Evolutionary conservation across 495 filamentous ascomycete species (phyloP).

Genomic region (Xylaria venustula): DNA sequence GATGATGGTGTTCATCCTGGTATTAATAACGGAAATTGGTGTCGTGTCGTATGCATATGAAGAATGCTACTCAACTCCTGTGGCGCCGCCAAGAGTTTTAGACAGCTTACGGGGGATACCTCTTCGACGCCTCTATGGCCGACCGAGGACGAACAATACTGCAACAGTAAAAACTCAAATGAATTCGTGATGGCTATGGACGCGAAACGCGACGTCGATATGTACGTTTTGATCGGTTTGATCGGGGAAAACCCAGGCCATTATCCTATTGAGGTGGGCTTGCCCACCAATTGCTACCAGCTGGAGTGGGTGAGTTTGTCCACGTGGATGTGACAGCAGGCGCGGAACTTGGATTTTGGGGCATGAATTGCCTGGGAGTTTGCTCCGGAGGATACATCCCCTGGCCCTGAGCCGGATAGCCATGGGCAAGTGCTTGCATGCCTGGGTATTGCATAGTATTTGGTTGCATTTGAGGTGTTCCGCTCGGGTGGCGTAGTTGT

Average conservation of each 20-base stretch:
- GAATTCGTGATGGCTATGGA: not conserved
- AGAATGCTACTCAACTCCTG: constrained; percentile 14
- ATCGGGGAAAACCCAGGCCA: not conserved
- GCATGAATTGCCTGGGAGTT: constrained; percentile 62
- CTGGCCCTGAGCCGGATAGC: constrained; percentile 48
- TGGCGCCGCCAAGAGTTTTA: constrained; percentile 1
- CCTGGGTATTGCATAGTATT: constrained; percentile 55
- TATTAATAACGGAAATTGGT: constrained; percentile 14
- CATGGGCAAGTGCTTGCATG: constrained; percentile 59
- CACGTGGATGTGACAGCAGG: constrained; percentile 45
- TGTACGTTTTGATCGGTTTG: not conserved
- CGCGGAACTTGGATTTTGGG: constrained; percentile 36
- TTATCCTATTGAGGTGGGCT: constrained; percentile 43
- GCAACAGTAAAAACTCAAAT: not conserved
- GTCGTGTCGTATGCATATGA: constrained; percentile 30
- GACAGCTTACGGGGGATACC: constrained; percentile 14
- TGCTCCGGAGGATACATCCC: constrained; percentile 59
- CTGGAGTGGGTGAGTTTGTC: constrained; percentile 39
- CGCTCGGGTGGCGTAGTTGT: constrained; percentile 60
- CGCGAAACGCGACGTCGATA: not conserved
- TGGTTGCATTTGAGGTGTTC: constrained; percentile 59
- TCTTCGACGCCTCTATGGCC: constrained; percentile 31
- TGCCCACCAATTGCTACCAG: constrained; percentile 44
- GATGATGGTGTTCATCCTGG: not conserved
- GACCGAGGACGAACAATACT: constrained; percentile 18